phyloP scores from a whole-genome alignment of 352 stramenopile species.

The Phytopythium boreale region DNA sequence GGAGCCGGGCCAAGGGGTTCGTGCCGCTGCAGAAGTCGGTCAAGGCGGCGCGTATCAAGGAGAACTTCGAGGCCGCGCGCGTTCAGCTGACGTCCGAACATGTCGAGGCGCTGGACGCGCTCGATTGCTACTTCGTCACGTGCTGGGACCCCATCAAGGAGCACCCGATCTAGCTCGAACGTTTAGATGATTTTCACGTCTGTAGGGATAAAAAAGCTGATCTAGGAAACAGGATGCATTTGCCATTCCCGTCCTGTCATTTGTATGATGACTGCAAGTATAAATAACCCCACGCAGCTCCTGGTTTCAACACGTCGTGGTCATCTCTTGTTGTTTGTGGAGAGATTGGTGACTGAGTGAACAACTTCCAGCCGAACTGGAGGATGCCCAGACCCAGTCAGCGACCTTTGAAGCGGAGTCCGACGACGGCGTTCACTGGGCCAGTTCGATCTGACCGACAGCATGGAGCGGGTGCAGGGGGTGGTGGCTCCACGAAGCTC shows the following conservation, averaged over 20 bases:
- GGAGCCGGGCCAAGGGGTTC: constrained; percentile 48
- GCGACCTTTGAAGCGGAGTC: neutral
- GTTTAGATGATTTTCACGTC: no score
- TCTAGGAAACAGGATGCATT: no score
- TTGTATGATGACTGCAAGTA: no score
- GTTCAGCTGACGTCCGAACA: constrained; percentile 36
- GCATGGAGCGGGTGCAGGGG: neutral
- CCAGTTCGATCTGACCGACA: neutral
- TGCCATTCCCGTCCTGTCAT: no score
- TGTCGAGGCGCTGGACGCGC: constrained; percentile 34
- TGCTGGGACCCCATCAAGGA: constrained; percentile 57
- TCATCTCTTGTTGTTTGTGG: no score
- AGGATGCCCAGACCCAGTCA: neutral
- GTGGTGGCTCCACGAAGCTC: neutral
- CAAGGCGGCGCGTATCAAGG: constrained; percentile 41
- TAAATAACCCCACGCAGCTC: no score
- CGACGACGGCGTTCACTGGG: neutral
- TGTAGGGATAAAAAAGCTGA: no score
- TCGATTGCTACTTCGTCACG: constrained; percentile 51
- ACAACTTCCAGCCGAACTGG: no score
- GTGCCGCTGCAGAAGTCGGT: constrained; percentile 69
- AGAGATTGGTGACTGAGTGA: no score
- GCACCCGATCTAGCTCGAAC: constrained; percentile 24
- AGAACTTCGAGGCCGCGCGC: constrained; percentile 43
- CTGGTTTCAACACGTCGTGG: no score